A percentile compares a stretch with the other conserved stretches of the same genome.
Evolutionary conservation across 202 grass and related monocot species (phyloP).

Genomic region (Hordeum pubiflorum): DNA sequence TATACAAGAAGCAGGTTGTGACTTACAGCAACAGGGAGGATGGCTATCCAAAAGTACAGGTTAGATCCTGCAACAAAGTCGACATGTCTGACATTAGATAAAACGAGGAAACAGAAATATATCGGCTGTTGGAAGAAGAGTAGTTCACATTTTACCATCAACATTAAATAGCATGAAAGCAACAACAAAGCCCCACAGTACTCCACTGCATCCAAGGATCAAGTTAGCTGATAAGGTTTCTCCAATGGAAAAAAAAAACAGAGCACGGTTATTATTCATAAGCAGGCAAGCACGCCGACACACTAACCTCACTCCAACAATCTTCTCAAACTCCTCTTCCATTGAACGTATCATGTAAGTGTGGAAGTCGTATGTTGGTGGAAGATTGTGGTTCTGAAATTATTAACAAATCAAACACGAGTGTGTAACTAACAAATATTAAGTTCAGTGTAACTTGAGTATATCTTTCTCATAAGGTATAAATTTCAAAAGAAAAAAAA

Average conservation of each 20-base stretch:
- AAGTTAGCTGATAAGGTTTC: conserved; percentile 6
- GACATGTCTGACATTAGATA: background rate
- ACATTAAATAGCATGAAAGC: conserved; percentile 96
- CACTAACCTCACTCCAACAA: conserved; percentile 92
- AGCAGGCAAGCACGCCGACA: background rate
- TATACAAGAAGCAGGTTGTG: background rate
- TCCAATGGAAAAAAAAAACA: background rate
- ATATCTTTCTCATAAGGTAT: background rate
- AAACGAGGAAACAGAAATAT: conserved; percentile 20
- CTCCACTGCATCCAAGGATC: conserved; percentile 47
- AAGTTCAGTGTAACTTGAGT: background rate
- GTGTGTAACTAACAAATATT: background rate
- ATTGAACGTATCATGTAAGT: conserved; percentile 93
- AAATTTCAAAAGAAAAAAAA: background rate
- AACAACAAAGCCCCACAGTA: conserved; percentile 89
- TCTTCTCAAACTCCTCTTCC: conserved; percentile 97
- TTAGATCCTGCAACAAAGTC: conserved; percentile 71
- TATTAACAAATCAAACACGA: conserved; percentile 27
- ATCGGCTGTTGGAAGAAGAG: background rate
- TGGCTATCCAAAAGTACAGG: conserved; percentile 99
- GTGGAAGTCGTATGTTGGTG: conserved; percentile 76
- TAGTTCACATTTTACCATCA: conserved; percentile 40
- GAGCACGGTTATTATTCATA: background rate
- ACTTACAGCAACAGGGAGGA: conserved; percentile 81
- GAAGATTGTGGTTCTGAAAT: conserved; percentile 81